Base-by-base conservation (phyloP, 768 basidiomycete genomes). In the Multifurca ochricompacta region DNA sequence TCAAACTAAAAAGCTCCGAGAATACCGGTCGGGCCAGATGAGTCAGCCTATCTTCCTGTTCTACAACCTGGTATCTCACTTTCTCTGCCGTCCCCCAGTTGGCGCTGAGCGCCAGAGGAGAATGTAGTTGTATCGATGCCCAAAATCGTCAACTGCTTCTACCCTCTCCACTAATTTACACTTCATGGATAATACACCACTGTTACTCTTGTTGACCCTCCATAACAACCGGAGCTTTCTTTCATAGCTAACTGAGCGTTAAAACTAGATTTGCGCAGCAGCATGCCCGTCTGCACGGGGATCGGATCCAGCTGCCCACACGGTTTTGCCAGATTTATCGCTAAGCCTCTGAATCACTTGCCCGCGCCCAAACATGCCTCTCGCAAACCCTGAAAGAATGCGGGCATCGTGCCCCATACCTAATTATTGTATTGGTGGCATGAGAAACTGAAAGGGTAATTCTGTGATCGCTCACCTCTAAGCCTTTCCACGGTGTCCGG, bases 271-370 rank as follows among this genome's bases (percentile, higher is more conserved):
- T 65, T 96, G 91, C 16, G 85, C 81, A 18, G 78, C 81, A 32
- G 91, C 94, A 64, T 91, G 87, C 13, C 93, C 93, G 67, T 95
- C 93, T 16, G 79, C 87, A 32, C 93, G 80, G 53, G 79, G 80
- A 68, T 99, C 96, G 4, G 87, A 91, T 6, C 94, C 95, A 21
- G 90, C 95, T 1, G 89, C 93, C 96, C 96, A 98, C 4, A 94
- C 86, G n/a, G 77, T 71, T 66, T 70, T 73, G 13, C 90, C 88
- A 27, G 81, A 80, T 43, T 70, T 70, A 65, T 85, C 78, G 6
- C 76, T 71, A 18, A 89, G 67, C 67, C 79, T 85, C 70, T 95
- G 92, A 59, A 98, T 96, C 52, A 97, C 73, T 71, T 97, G 91
- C 5, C 91, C 91, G 2, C 90, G 79, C 21, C 91, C 91, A 71